Evolutionary conservation across 495 filamentous ascomycete genomes (phyloP).

Genomic region (Penicillium goetzii): DNA sequence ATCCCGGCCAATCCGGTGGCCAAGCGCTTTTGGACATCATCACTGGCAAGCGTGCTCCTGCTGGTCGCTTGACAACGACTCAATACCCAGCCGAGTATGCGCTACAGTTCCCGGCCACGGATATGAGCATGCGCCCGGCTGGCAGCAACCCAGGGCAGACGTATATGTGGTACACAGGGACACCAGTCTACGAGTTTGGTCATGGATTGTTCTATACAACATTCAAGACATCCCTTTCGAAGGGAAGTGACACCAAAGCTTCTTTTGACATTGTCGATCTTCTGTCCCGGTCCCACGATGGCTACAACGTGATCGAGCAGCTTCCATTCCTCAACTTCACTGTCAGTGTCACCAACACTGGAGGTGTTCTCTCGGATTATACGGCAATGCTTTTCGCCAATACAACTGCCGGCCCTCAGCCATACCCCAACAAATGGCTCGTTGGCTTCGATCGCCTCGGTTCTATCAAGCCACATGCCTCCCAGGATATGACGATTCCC

Average conservation of each 20-base stretch:
- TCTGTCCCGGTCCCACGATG: slow-evolving; percentile 30
- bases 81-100: slow-evolving; percentile 63
- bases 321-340: slow-evolving; percentile 52
- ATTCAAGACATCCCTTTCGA: slow-evolving; percentile 40
- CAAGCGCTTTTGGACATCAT: slow-evolving; percentile 59
- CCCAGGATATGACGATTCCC: slow-evolving; percentile 44
- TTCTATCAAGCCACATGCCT: slow-evolving; percentile 44
- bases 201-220: slow-evolving; percentile 59
- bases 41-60: slow-evolving; percentile 56
- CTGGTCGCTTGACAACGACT: slow-evolving; percentile 60
- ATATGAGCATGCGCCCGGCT: slow-evolving; percentile 60
- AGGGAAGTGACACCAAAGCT: not conserved
- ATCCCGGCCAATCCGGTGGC: slow-evolving; percentile 63
- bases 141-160: slow-evolving; percentile 54
- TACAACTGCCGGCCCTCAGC: slow-evolving; percentile 59
- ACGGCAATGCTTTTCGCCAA: slow-evolving; percentile 60
- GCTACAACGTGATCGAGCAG: slow-evolving; percentile 34
- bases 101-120: slow-evolving; percentile 54
- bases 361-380: slow-evolving; percentile 59
- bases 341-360: slow-evolving; percentile 55
- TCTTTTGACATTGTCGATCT: slow-evolving; percentile 38
- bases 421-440: slow-evolving; percentile 66
- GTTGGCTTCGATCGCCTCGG: slow-evolving; percentile 61
- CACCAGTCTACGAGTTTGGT: slow-evolving; percentile 58
- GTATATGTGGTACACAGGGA: slow-evolving; percentile 64